These are phyloP conservation scores for Conringia planisiliqua DNA, from an alignment of 345 rosid species.

Conservation along the genomic window DNA sequence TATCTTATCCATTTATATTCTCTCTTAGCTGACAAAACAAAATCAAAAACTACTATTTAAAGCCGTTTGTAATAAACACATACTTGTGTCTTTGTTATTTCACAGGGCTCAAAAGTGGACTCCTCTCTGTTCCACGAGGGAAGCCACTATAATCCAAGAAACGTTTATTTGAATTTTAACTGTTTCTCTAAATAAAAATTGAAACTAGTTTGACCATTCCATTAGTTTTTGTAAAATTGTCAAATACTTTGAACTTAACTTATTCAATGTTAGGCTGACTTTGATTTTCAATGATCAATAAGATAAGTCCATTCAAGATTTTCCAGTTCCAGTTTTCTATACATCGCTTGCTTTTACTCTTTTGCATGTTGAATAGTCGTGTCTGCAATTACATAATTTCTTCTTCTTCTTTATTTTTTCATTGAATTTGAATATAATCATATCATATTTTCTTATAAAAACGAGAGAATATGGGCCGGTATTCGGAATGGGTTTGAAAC, in stretches of 20 bases:
- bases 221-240: not conserved
- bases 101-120: not conserved
- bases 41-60: not conserved
- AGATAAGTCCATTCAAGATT: not conserved
- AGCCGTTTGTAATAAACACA: not conserved
- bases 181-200: not conserved
- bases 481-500: not conserved
- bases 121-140: not conserved
- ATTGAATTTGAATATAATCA: not conserved
- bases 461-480: not conserved
- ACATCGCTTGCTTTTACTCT: not conserved
- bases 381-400: not conserved
- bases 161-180: slow-evolving; percentile 18
- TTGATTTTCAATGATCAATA: not conserved
- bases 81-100: not conserved
- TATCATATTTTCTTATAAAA: not conserved
- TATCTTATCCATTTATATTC: not conserved
- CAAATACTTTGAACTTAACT: slow-evolving; percentile 21
- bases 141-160: slow-evolving; percentile 5
- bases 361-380: slow-evolving; percentile 16
- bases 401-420: not conserved
- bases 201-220: slow-evolving; percentile 13
- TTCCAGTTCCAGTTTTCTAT: not conserved
- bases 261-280: slow-evolving; percentile 21
- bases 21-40: not conserved